Evolutionary conservation across 2,329 filamentous ascomycete species (phyloP).

Genomic region (Cladosporium sp.): DNA sequence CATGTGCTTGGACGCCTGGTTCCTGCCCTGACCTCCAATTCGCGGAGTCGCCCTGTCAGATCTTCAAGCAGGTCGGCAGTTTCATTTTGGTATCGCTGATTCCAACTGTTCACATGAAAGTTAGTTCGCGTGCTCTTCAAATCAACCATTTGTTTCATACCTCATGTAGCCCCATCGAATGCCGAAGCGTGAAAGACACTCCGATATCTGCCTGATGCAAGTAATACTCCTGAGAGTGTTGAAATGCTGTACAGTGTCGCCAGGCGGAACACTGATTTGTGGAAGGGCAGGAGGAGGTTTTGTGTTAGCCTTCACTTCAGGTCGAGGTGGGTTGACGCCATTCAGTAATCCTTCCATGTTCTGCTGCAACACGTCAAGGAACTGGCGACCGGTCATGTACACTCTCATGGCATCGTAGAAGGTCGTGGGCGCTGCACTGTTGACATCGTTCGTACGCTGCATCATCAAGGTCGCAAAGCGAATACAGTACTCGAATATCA

Average conservation of each 20-base stretch:
- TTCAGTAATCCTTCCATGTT: conserved; percentile 46
- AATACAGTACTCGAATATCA: conserved; percentile 83
- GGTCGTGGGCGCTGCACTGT: conserved; percentile 68
- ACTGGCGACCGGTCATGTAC: conserved; percentile 62
- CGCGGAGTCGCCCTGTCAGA: conserved; percentile 36
- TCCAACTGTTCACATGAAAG: conserved; percentile 35
- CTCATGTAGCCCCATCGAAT: conserved; percentile 46
- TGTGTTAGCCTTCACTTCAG: conserved; percentile 36
- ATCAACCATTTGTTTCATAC: conserved; percentile 16
- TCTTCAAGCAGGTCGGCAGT: conserved; percentile 38
- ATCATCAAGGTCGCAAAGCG: conserved; percentile 75
- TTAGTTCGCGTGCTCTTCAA: conserved; percentile 8
- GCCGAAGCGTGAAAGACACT: conserved; percentile 44
- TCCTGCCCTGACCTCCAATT: conserved; percentile 23
- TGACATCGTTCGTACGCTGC: conserved; percentile 57
- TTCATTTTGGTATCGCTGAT: conserved; percentile 45
- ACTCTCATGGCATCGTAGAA: conserved; percentile 85
- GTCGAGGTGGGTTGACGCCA: conserved; percentile 36
- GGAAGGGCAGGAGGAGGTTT: conserved; percentile 31
- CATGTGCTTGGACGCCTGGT: conserved; percentile 25
- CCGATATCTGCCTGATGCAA: conserved; percentile 45
- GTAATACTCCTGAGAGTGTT: conserved; percentile 40
- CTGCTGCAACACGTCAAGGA: conserved; percentile 54
- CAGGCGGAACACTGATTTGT: conserved; percentile 27
- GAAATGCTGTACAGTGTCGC: conserved; percentile 27